Base-by-base conservation (phyloP, 768 basidiomycete species). In the Cytidiella melzeri region DNA sequence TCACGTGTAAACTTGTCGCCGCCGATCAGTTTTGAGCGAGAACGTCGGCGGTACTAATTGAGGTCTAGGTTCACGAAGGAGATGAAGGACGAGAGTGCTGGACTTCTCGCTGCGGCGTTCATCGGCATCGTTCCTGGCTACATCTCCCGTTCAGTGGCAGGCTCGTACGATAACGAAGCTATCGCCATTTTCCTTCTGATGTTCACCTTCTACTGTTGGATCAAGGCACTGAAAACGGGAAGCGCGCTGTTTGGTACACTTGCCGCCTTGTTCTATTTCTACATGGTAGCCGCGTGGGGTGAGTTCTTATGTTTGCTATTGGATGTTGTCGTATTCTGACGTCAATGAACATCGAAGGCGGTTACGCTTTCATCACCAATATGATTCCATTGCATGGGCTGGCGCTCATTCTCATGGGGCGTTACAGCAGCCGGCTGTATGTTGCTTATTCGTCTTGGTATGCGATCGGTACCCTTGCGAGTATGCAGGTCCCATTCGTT, bases 251-350 rank as follows among this genome's bases (percentile, higher is more conserved):
- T 81, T 57, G 95, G 92, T 19, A 89, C 90, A 21, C 61, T 90
- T 36, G 84, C 96, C 40, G 96, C 94, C 15, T 70, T 98, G 3
- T 98, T 98, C 71, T 99, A 99, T 72, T 98, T 97, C 58, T 99
- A 98, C 77, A 99, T 99, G 96, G 96, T 99, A n/a, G 95, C 96
- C 45, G 96, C 96, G 25, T 99, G 96, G 96, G 96, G 95, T 87
- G 59, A 51, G 79, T 69, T 19, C 27, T 13, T 43, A 15, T 19
- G 37, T 24, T 36, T 13, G n/a, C 37, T 40, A 11, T 26, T 30
- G 3, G 20, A 28, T 25, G 45, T 3, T 12, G 12, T 13, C n/a
- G 11, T n/a, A 18, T 12, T 30, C 43, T 52, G 30, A 40, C 44
- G 26, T 42, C n/a, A 49, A 1, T 46, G 55, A 19, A 49, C 41